phyloP scores from a whole-genome alignment of 495 filamentous ascomycete genomes.

The Daldinia grandis region DNA sequence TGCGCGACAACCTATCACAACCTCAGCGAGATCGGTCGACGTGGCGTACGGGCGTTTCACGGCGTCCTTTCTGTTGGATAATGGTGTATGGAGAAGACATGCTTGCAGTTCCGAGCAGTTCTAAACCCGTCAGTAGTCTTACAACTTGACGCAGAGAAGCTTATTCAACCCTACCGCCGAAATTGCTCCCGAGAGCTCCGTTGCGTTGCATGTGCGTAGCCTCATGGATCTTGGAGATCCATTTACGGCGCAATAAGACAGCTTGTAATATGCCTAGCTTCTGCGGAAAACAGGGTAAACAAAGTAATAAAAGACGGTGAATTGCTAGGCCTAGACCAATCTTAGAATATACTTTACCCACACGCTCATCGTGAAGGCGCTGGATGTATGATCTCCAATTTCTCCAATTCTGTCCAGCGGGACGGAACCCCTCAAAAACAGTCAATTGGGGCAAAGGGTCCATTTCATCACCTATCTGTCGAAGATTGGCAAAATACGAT shows the following conservation, averaged over 20 bases:
- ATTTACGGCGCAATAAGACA: conserved; percentile 27
- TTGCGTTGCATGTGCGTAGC: conserved; percentile 33
- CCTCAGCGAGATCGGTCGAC: conserved; percentile 42
- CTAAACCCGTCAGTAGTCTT: conserved; percentile 9
- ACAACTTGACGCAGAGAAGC: conserved; percentile 31
- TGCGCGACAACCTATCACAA: conserved; percentile 37
- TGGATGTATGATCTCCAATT: conserved; percentile 38
- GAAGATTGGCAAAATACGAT: conserved; percentile 20
- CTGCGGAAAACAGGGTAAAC: conserved; percentile 33
- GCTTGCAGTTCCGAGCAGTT: conserved; percentile 12
- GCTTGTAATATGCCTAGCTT: conserved; percentile 18
- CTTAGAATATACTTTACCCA: conserved; percentile 27
- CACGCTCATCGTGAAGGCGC: conserved; percentile 1
- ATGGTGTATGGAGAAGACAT: conserved; percentile 25
- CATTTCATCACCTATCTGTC: conserved; percentile 26
- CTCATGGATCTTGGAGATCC: conserved; percentile 19
- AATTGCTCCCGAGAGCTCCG: conserved; percentile 38
- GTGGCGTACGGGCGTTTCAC: conserved; percentile 35
- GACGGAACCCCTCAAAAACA: conserved; percentile 32
- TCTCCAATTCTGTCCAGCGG: conserved; percentile 41
- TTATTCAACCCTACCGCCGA: conserved; percentile 35
- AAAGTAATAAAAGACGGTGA: conserved; percentile 28
- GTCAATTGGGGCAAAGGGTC: conserved; percentile 32
- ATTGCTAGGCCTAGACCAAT: conserved; percentile 36
- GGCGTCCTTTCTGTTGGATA: conserved; percentile 4